Percentiles rank a stretch among this genome's conserved stretches.
Evolutionary conservation across 768 basidiomycete genomes (phyloP).

Genomic region (Neoboletus subvelutipes): DNA sequence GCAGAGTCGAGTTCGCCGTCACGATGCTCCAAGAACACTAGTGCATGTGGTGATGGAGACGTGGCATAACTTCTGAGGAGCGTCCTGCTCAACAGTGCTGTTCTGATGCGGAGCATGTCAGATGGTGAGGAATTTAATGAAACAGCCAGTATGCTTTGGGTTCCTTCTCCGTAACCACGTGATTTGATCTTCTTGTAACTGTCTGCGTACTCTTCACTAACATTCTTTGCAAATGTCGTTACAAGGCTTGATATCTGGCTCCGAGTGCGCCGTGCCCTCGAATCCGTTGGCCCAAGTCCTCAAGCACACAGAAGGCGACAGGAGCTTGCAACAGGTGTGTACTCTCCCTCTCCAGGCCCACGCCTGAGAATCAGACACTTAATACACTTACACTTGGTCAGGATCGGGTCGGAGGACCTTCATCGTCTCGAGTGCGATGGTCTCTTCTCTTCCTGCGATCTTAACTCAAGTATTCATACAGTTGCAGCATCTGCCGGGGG

Average conservation of each 20-base stretch:
- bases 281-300: slow-evolving; percentile 89
- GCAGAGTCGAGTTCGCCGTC: slow-evolving; percentile 79
- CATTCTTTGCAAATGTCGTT: slow-evolving; percentile 54
- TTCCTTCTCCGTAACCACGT: slow-evolving; percentile 15
- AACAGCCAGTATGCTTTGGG: not conserved
- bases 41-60: slow-evolving; percentile 61
- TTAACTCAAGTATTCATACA: slow-evolving; percentile 27
- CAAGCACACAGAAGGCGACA: slow-evolving; percentile 87
- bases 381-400: slow-evolving; percentile 26
- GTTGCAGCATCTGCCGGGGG: slow-evolving; percentile 76
- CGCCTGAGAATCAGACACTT: not conserved
- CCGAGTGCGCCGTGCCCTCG: slow-evolving; percentile 81
- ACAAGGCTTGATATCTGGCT: slow-evolving; percentile 79
- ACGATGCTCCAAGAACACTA: slow-evolving; percentile 89
- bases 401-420: slow-evolving; percentile 76
- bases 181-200: slow-evolving; percentile 5
- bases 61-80: slow-evolving; percentile 51
- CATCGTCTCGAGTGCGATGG: slow-evolving; percentile 60
- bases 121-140: not conserved
- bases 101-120: slow-evolving; percentile 23
- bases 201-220: not conserved
- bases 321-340: slow-evolving; percentile 80
- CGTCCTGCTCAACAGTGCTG: slow-evolving; percentile 33
- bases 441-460: not conserved
- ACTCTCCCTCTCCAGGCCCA: not conserved